phyloP scores from a whole-genome alignment of 2,329 filamentous ascomycete genomes.

The Scedosporium aurantiacum region DNA sequence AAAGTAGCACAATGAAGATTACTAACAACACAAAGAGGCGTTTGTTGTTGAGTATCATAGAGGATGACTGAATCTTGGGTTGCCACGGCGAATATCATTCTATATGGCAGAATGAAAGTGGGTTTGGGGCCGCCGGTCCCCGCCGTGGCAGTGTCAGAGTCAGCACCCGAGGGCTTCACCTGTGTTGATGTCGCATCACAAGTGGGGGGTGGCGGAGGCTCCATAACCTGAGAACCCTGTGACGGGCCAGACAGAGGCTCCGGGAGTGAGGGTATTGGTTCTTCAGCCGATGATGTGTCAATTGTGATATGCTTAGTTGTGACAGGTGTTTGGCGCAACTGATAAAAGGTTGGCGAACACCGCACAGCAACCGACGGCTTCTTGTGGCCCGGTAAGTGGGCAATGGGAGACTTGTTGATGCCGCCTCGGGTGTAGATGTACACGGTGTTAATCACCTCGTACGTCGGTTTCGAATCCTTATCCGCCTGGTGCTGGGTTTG shows the following conservation, averaged over 20 bases:
- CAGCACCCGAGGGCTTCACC: slow-evolving; percentile 32
- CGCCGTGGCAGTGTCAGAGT: slow-evolving; percentile 32
- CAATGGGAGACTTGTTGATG: slow-evolving; percentile 91
- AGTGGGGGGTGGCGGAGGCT: slow-evolving; percentile 61
- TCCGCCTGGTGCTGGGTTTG: slow-evolving; percentile 62
- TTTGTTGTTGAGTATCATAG: slow-evolving; percentile 95
- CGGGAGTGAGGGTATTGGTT: slow-evolving; percentile 71
- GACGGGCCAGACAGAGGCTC: slow-evolving; percentile 63
- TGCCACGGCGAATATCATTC: slow-evolving; percentile 92
- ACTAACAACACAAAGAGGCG: slow-evolving; percentile 86
- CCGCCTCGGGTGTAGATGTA: slow-evolving; percentile 96
- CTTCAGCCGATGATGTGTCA: slow-evolving; percentile 81
- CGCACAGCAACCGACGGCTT: slow-evolving; percentile 94
- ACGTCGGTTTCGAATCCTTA: slow-evolving; percentile 59
- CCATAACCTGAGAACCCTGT: slow-evolving; percentile 57
- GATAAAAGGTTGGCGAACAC: slow-evolving; percentile 86
- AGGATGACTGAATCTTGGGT: slow-evolving; percentile 91
- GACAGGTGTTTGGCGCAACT: slow-evolving; percentile 55
- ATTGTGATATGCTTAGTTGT: slow-evolving; percentile 84
- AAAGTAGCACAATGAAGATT: slow-evolving; percentile 97
- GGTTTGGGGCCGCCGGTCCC: slow-evolving; percentile 48
- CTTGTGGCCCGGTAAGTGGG: slow-evolving; percentile 92
- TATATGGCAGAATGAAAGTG: slow-evolving; percentile 78
- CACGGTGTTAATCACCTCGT: slow-evolving; percentile 91
- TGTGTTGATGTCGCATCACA: slow-evolving; percentile 38